phyloP scores from a whole-genome alignment of 2,329 filamentous ascomycete genomes.

The Sordariomycetes sp. region DNA sequence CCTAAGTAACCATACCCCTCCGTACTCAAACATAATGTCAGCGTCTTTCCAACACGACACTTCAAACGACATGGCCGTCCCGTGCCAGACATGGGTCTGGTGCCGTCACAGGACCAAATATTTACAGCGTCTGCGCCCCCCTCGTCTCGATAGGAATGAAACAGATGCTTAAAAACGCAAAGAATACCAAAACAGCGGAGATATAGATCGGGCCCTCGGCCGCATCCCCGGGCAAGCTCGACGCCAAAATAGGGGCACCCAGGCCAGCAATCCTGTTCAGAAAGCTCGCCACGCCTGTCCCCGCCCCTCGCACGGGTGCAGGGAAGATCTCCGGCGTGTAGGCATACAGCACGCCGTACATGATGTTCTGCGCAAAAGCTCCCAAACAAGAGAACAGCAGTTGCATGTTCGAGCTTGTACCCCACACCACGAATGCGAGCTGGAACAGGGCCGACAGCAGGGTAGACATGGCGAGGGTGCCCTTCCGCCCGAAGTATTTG shows the following conservation, averaged over 20 bases:
- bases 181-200: slow-evolving; percentile 45
- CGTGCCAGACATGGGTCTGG: no score
- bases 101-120: no score
- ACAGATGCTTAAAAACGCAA: slow-evolving; percentile 50
- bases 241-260: slow-evolving; percentile 59
- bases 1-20: no score
- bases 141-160: slow-evolving; percentile 55
- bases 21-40: no score
- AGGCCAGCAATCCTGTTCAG: slow-evolving; percentile 61
- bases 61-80: no score
- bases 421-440: slow-evolving; percentile 56
- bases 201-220: slow-evolving; percentile 49
- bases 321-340: slow-evolving; percentile 74
- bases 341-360: slow-evolving; percentile 69
- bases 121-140: slow-evolving; percentile 45
- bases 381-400: slow-evolving; percentile 59
- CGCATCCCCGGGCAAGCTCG: slow-evolving; percentile 48
- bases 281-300: slow-evolving; percentile 63
- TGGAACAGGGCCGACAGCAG: slow-evolving; percentile 59
- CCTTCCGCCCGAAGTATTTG: slow-evolving; percentile 57
- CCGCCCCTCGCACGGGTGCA: slow-evolving; percentile 61
- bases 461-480: slow-evolving; percentile 61
- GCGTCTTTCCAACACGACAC: no score
- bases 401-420: slow-evolving; percentile 46
- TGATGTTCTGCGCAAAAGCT: slow-evolving; percentile 66